These are phyloP conservation scores for Dryas alaskensis DNA, from an alignment of 306 rosid species.

Conservation along the genomic window DNA sequence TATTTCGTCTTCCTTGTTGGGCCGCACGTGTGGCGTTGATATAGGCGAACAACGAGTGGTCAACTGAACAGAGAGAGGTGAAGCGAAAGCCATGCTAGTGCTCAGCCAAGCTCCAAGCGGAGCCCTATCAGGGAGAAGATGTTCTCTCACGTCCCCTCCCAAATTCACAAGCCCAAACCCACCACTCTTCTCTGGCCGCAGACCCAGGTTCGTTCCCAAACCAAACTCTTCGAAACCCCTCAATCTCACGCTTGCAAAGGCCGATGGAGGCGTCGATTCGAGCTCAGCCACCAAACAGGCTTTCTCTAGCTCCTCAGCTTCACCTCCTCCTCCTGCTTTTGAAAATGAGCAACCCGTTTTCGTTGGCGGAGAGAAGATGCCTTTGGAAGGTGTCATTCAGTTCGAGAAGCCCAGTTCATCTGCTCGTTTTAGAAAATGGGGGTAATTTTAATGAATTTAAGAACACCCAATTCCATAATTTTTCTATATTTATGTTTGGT, in stretches of 20 bases:
- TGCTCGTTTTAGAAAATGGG: conserved; percentile 75
- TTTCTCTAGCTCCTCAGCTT: conserved; percentile 24
- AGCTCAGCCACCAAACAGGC: conserved; percentile 33
- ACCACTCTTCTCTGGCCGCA: conserved; percentile 35
- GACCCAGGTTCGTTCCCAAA: conserved; percentile 32
- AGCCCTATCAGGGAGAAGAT: conserved; percentile 43
- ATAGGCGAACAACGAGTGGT: not conserved
- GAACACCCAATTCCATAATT: not conserved
- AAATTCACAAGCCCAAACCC: conserved; percentile 50
- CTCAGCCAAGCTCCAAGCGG: conserved; percentile 55
- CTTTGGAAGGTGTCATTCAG: conserved; percentile 92
- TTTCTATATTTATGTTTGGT: not conserved
- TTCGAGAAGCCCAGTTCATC: conserved; percentile 67
- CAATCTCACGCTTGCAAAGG: conserved; percentile 52
- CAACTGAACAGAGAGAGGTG: not conserved
- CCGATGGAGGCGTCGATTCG: conserved; percentile 51
- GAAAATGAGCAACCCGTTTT: conserved; percentile 52
- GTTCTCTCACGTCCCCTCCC: conserved; percentile 38
- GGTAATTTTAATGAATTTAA: conserved; percentile 37
- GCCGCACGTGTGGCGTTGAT: not conserved
- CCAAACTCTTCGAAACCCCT: conserved; percentile 35
- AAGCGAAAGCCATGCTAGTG: conserved; percentile 37
- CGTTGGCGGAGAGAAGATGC: conserved; percentile 64
- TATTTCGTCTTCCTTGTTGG: not conserved
- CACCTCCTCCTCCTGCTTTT: conserved; percentile 47